These are phyloP conservation scores for Pogostemon cablin DNA, from an alignment of 257 asterid genomes.

Conservation along the genomic window DNA sequence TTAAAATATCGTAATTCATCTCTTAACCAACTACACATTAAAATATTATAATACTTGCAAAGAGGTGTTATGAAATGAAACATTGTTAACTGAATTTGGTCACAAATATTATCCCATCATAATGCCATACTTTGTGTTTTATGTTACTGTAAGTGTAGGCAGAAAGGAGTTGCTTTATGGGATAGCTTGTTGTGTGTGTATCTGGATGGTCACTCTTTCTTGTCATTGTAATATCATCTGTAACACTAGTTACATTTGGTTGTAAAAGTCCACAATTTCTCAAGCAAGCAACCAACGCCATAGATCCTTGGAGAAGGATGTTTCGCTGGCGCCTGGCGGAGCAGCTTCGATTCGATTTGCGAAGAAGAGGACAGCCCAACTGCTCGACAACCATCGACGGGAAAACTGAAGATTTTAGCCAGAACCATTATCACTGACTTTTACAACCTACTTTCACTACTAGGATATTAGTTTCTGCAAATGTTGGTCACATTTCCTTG, in stretches of 20 bases:
- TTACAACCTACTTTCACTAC: neutral
- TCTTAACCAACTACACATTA: no score
- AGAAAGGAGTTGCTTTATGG: neutral
- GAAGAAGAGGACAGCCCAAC: constrained; percentile 56
- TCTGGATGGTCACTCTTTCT: neutral
- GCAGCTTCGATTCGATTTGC: constrained; percentile 63
- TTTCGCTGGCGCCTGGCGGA: constrained; percentile 77
- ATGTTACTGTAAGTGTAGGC: neutral
- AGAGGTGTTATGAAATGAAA: neutral
- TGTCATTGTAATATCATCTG: neutral
- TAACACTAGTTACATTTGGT: neutral
- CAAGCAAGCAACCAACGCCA: constrained; percentile 47
- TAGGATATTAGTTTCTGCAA: neutral
- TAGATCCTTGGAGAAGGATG: constrained; percentile 46
- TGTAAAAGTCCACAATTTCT: constrained; percentile 33
- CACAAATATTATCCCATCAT: no score
- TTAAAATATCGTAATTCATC: no score
- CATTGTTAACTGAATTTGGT: neutral
- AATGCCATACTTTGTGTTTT: neutral
- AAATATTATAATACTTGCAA: no score
- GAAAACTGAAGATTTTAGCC: neutral
- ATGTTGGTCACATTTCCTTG: no score
- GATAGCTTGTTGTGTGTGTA: no score
- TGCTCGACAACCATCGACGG: constrained; percentile 34
- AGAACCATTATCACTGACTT: neutral